phyloP scores from a whole-genome alignment of 73 alveolate species.

The Strombidium stylifer region DNA sequence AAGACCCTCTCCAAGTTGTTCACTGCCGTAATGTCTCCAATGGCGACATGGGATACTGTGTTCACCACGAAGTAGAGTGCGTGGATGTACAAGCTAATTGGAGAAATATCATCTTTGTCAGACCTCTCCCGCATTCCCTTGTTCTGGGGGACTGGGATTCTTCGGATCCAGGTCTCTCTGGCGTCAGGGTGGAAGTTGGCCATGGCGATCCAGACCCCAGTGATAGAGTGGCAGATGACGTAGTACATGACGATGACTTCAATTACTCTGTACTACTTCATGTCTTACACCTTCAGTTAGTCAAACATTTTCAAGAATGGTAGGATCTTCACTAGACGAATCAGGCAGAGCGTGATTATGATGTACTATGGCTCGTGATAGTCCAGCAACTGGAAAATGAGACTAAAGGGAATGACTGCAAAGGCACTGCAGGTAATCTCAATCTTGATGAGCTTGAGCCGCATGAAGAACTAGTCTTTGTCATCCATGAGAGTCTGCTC shows the following conservation, averaged over 20 bases:
- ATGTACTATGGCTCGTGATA: constrained; percentile 13
- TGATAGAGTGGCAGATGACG: constrained; percentile 44
- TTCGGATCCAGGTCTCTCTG: constrained; percentile 51
- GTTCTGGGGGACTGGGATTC: constrained; percentile 52
- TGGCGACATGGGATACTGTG: constrained; percentile 60
- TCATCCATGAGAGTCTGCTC: neutral
- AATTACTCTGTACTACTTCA: constrained; percentile 32
- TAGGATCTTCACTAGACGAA: constrained; percentile 42
- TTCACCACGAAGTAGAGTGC: constrained; percentile 48
- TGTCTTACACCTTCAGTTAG: neutral
- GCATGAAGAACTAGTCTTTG: constrained; percentile 1
- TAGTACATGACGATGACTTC: constrained; percentile 50
- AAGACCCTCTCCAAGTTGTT: constrained; percentile 41
- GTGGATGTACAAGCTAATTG: constrained; percentile 32
- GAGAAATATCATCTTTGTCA: constrained; percentile 1
- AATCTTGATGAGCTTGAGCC: neutral
- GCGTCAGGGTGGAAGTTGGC: constrained; percentile 32
- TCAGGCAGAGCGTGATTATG: constrained; percentile 1
- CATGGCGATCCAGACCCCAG: constrained; percentile 28
- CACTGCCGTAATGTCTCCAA: constrained; percentile 58
- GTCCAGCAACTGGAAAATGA: constrained; percentile 32
- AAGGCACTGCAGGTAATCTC: neutral
- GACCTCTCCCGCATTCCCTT: constrained; percentile 16
- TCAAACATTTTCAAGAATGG: constrained; percentile 14
- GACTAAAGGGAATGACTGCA: constrained; percentile 33